Evolutionary conservation across 2,329 filamentous ascomycete genomes (phyloP), one percentile per base, ranked within the genome.

Genomic region (Colletotrichum sp.): DNA sequence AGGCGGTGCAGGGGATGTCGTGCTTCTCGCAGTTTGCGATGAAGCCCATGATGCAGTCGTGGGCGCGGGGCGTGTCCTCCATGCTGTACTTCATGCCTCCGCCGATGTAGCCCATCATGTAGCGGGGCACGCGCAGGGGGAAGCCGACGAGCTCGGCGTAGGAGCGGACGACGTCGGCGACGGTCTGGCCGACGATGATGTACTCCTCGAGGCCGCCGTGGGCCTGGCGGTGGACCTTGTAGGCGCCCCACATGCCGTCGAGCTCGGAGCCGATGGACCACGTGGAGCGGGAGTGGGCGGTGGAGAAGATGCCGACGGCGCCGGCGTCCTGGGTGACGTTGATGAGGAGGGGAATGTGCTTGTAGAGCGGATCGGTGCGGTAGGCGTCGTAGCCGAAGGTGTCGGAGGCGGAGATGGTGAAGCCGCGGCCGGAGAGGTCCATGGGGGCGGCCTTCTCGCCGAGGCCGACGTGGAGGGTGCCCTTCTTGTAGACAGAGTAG

Each of bases 401-500:
- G 82, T 95, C 94, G 0, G 92, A 95, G 3, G 92, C 93, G 0
- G 92, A 92, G 16, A 95, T 86, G 30, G 89, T 88, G 81, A 95
- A 95, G 30, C 90, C 87, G 1, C 94, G 89, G 36, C 92, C 92
- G 0, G 89, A 92, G 2, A 95, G 87, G 79, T 95, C 91, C 92
- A 95, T 94, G 0, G 94, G 94, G 0, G 93, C 93, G 7, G 92
- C 88, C 81, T 95, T 95, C 82, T 95, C 94, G 6, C 94, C 94
- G 1, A 95, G 86, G 1, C 94, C 94, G 21, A 94, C 90, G 79
- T 95, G 92, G 0, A 95, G 87, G 0, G 91, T 92, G 24, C 89
- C 87, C 18, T 89, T 86, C 77, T 93, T 90, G 81, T 94, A 93
- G 16, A 87, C 84, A 0, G 91, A 91, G 80, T 95, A 95, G 79